Evolutionary conservation across 169 alveolate genomes (phyloP), one percentile per base, ranked within the genome.

Genomic region (Plasmodium relictum): DNA sequence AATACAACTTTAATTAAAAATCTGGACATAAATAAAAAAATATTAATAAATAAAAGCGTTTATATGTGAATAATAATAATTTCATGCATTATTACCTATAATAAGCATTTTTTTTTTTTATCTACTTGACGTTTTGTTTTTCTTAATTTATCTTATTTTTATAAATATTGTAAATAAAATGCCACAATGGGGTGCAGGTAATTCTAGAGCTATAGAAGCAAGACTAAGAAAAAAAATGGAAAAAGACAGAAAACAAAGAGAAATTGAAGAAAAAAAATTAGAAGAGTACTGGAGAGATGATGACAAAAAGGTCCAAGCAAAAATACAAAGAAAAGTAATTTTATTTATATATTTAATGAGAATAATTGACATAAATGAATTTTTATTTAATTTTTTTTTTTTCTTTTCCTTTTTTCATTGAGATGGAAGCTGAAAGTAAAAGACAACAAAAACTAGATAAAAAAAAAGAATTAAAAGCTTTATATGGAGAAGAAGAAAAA

Each of bases 141-240:
- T 73, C 50, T 63, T 42, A 39, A 31, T 22, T 74, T 50, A 10
- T 58, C 39, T 31, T 3, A 2, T 31, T 31, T 31, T 31, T 31
- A 31, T 3, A n/a, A 59, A 44, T 37, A 31, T 74, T 50, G 18
- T 45, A 16, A 71, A 20, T 48, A 69, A 80, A 61, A 94, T 94
- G 96, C 95, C 95, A 61, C 93, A 91, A 56, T 72, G 88, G 93
- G 92, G 92, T 45, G 95, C 95, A 20, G 93, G 93, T 62, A 94
- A 94, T 86, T 63, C 95, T 70, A 94, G 93, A 88, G 96, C 96
- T 50, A 74, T 92, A 54, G 96, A 94, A 63, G 95, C 96, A 58
- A 52, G 91, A 56, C 86, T 90, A 78, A 73, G 95, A 42, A 89
- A 92, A 24, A 93, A 94, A 72, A 72, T 80, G 58, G 96, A 92